phyloP scores from a whole-genome alignment of 495 filamentous ascomycete species.

The Letharia lupina region DNA sequence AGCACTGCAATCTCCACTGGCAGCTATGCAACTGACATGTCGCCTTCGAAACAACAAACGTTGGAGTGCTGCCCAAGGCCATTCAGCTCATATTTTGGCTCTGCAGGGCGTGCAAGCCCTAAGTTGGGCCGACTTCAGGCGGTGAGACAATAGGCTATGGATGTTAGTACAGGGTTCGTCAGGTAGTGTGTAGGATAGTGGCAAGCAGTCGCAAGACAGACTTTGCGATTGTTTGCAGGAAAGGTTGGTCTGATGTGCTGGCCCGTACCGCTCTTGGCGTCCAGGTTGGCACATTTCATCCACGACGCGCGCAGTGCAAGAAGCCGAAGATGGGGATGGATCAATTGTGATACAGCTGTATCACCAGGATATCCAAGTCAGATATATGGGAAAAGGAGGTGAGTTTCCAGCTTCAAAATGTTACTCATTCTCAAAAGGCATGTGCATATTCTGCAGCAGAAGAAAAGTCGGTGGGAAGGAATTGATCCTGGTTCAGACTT shows the following conservation, averaged over 20 bases:
- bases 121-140: constrained; percentile 7
- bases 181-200: constrained; percentile 1
- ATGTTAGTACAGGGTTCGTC: not conserved
- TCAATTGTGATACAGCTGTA: not conserved
- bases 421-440: not conserved
- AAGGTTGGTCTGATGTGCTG: constrained; percentile 10
- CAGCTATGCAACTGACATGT: not conserved
- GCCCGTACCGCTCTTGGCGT: constrained; percentile 9
- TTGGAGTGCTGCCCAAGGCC: not conserved
- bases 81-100: not conserved
- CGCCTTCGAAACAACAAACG: not conserved
- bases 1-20: not conserved
- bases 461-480: not conserved
- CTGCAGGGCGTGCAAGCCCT: not conserved
- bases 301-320: constrained; percentile 3
- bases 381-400: not conserved
- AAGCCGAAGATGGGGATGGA: not conserved
- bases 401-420: not conserved
- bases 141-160: constrained; percentile 13
- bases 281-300: constrained; percentile 10
- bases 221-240: constrained; percentile 11
- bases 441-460: constrained; percentile 1
- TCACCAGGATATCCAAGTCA: constrained; percentile 5
- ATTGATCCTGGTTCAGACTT: not conserved
- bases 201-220: not conserved